Evolutionary conservation across 1,284 basidiomycete species (phyloP).

Genomic region (Paramarasmius palmivorus): DNA sequence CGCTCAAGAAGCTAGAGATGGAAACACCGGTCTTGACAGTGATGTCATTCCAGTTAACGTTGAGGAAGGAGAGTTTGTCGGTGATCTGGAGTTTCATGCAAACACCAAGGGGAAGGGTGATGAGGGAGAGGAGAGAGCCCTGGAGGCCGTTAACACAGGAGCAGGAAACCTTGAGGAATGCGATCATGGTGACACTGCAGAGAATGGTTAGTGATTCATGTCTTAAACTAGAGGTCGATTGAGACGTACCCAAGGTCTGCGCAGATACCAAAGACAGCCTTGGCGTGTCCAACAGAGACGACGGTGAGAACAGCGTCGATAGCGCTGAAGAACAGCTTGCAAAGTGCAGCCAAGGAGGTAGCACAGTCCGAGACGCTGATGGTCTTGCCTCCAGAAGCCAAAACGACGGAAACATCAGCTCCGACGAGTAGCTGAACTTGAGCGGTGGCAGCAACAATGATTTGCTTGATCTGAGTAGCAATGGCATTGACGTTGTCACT

Average conservation of each 20-base stretch:
- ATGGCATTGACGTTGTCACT: not conserved
- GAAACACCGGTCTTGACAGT: not conserved
- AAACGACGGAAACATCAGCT: not conserved
- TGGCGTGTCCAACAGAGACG: not conserved
- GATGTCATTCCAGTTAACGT: not conserved
- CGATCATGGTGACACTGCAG: not conserved
- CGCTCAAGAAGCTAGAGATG: not conserved
- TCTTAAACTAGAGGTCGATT: too few relatives aligned
- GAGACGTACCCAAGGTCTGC: not conserved
- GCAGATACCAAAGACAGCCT: not conserved
- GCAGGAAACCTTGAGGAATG: not conserved
- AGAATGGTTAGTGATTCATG: too few relatives aligned
- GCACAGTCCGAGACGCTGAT: not conserved
- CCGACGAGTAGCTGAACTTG: not conserved
- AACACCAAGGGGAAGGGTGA: not conserved
- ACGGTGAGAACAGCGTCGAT: not conserved
- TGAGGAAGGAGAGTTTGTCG: not conserved
- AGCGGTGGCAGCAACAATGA: slow-evolving; percentile 1
- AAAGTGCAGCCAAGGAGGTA: not conserved
- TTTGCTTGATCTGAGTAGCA: not conserved
- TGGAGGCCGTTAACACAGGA: not conserved
- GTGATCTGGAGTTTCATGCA: not conserved
- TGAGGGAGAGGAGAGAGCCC: not conserved
- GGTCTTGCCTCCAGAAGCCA: not conserved
- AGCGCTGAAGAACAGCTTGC: not conserved